These are phyloP conservation scores for Harringtonia aguacate DNA, from an alignment of 2,329 filamentous ascomycete species.

Conservation along the genomic window DNA sequence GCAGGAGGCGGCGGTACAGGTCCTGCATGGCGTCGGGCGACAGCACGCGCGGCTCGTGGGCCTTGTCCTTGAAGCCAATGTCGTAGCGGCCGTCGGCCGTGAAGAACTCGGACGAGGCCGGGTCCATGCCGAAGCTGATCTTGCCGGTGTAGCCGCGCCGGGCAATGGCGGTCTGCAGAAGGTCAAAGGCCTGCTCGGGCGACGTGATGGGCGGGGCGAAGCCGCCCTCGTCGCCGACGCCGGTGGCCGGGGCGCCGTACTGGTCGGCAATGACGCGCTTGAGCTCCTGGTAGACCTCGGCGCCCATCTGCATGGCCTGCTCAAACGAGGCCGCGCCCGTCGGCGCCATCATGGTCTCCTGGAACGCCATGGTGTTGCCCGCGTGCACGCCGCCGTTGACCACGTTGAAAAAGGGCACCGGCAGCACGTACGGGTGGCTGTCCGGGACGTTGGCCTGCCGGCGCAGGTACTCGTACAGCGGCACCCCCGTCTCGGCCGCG, in stretches of 20 bases:
- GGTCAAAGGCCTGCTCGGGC: slow-evolving; percentile 63
- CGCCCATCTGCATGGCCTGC: slow-evolving; percentile 35
- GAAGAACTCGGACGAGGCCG: slow-evolving; percentile 27
- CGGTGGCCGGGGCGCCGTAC: slow-evolving; percentile 97
- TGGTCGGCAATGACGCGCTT: slow-evolving; percentile 97
- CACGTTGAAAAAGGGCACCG: neutral
- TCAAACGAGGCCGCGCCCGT: slow-evolving; percentile 70
- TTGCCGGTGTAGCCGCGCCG: slow-evolving; percentile 12
- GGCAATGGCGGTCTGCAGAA: neutral
- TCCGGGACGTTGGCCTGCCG: neutral
- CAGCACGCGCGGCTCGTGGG: slow-evolving; percentile 9
- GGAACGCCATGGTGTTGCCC: slow-evolving; percentile 56
- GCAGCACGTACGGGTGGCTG: neutral
- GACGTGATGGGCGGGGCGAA: slow-evolving; percentile 98
- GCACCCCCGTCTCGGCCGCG: slow-evolving; percentile 65
- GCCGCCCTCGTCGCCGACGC: slow-evolving; percentile 99
- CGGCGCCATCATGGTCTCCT: slow-evolving; percentile 93
- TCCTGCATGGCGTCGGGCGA: slow-evolving; percentile 15
- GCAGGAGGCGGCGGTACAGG: slow-evolving; percentile 20
- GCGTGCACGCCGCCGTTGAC: slow-evolving; percentile 56
- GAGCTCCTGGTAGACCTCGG: slow-evolving; percentile 97
- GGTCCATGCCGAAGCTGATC: slow-evolving; percentile 28
- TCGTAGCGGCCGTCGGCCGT: slow-evolving; percentile 19
- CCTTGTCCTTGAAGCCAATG: slow-evolving; percentile 24
- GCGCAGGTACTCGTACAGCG: neutral